Base-by-base conservation (phyloP, 768 basidiomycete genomes). In the Termitomyces sp. region DNA sequence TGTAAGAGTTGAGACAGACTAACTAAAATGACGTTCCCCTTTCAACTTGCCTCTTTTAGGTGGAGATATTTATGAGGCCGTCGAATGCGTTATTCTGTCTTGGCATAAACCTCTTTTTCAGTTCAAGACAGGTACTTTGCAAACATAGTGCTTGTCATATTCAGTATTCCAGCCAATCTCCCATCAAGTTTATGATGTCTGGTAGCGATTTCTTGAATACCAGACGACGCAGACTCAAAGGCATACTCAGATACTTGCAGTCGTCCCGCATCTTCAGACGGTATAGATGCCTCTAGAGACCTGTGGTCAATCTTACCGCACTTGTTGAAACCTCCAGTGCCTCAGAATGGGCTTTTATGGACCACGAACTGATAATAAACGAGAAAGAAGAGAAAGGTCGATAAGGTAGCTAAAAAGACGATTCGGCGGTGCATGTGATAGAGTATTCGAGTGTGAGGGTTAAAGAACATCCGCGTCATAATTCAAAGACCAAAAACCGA, bases 361-460 rank as follows among this genome's bases (percentile, higher is more conserved):
- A 57, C 50, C 46, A 18, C 29, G 26, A 51, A 51, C 10, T 22
- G 34, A 51, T 26, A 29, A 41, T 41, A 29, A n/a, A 46, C 13
- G 56, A 42, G 42, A 46, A 46, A 37, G 51, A 26, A 52, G 31
- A 57, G 56, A 37, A 34, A 57, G 26, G 50, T 39, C 24, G 26
- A 24, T 24, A 29, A 57, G 20, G 44, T 57, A 57, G 34, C 50
- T 52, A 46, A 45, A 33, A 26, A 51, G 26, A 28, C 51, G n/a
- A n/a, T 20, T 29, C 37, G 26, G 37, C 37, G 28, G 26, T 41
- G 39, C 18, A 52, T 26, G 6, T 52, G 39, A 37, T 52, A 29
- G 13, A 41, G 37, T 5, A 51, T 28, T 3, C 22, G 37, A 51
- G 37, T 26, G 33, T 4, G 31, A 51, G 24, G 24, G 46, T 37